Evolutionary conservation across 495 filamentous ascomycete species (phyloP), one percentile per base, ranked within the genome.

Genomic region (Aspergillus ostianus): DNA sequence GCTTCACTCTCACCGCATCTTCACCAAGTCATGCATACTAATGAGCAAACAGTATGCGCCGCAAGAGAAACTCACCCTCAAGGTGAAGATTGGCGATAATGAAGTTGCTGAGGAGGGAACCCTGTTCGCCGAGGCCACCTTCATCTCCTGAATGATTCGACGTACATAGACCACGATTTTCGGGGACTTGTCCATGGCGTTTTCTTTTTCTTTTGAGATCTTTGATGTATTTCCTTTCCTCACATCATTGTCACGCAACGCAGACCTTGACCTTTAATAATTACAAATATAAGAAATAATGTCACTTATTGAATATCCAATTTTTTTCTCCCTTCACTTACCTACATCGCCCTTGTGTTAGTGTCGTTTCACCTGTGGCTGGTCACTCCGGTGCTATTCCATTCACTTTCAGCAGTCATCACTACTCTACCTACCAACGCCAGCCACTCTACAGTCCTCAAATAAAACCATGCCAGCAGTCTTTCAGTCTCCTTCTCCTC

Each of bases 111-210:
- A 97, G 69, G 79, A 94, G 69, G 94, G 93, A 53, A 74, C 63
- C 27, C 66, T 93, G 57, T 94, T 93, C 75, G 82, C 81, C 47
- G 93, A 98, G 75, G 91, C 93, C 1, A 96, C 91, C 30, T 97
- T 96, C 80, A 97, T 98, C 75, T 92, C 88, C 17, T 87, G 69
- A 65, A 60, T 53, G 44, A 48, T 56, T 50, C 57, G 53, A 63
- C 72, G 72, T 75, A 75, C 63, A 75, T 75, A 71, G 66, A 67
- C 66, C 64, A 64, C 68, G 62, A 53, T 63, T 64, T 52, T 55
- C 58, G 53, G 60, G 58, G 52, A 52, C 46, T 49, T 27, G 49
- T 52, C 58, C 49, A 61, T 53, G 65, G 63, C 59, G 63, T 59
- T 68, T 56, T 64, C 51, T 61, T 55, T 62, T 53, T 64, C 51